Evolutionary conservation across 2,329 filamentous ascomycete species (phyloP), one percentile per base, ranked within the genome.

Genomic region (Penicillium digitatum): DNA sequence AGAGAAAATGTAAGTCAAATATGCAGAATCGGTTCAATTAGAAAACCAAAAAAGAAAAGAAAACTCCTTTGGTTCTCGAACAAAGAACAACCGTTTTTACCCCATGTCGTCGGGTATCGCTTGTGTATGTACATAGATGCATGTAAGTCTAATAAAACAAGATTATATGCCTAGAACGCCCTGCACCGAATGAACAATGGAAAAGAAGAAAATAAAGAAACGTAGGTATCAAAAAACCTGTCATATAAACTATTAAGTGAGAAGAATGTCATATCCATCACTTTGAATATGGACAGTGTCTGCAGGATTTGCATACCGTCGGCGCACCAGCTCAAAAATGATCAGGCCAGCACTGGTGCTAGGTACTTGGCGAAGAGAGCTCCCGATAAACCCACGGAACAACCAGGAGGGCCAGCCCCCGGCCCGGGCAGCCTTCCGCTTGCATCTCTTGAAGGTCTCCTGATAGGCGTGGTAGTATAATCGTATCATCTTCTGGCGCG

Each of bases 301-400:
- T n/a, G 75, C 74, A 48, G 76, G 66, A 58, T 76, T 78, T 3
- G 80, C 81, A 66, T 86, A 86, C 66, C 83, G 84, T 48, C 84
- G 74, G 48, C 84, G 72, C 37, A 86, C 80, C 32, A 87, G 67
- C 67, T 87, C 84, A 61, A 87, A 87, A 4, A 86, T 84, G 53
- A 87, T 82, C 49, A 87, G 69, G 0, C 83, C 84, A 1, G 84
- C 83, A 59, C 81, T 84, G 2, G 84, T 86, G 61, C 82, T 86
- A 2, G 84, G 84, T 12, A 85, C 80, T 65, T 86, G 83, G 31
- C 80, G 75, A 34, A 86, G 72, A 0, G 83, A 84, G 52, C 72
- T 79, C 64, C 74, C 73, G 63, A 82, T 73, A 64, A 86, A 86
- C 27, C 79, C 81, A 42, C 74, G 72, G 64, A 81, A 87, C 2